Percentiles rank a stretch among this genome's conserved stretches.
Evolutionary conservation across 2,329 filamentous ascomycete species (phyloP).

Genomic region (Leptoxyphium fumago): DNA sequence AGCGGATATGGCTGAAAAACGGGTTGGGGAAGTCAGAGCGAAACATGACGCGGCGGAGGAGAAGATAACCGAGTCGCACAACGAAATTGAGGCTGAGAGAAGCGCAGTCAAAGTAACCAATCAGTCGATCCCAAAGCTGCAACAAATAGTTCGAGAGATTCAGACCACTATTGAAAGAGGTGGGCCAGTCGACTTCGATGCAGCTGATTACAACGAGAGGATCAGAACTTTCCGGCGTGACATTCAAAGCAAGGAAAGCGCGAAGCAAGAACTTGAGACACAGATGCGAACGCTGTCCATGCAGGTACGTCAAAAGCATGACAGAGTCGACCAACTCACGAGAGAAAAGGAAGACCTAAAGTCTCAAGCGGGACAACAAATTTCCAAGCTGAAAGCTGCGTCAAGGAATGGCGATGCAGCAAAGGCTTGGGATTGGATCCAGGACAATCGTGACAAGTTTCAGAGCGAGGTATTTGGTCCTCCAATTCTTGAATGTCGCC

Average conservation of each 20-base stretch:
- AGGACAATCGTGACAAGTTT: constrained; percentile 53
- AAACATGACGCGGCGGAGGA: constrained; percentile 25
- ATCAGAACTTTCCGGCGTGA: constrained; percentile 44
- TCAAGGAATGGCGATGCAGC: constrained; percentile 45
- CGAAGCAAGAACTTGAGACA: constrained; percentile 28
- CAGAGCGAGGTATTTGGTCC: constrained; percentile 67
- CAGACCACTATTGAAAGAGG: constrained; percentile 48
- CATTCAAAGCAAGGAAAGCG: constrained; percentile 30
- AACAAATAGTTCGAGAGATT: constrained; percentile 44
- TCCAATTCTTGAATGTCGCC: constrained; percentile 62
- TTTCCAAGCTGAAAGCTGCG: constrained; percentile 45
- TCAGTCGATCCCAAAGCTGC: constrained; percentile 13
- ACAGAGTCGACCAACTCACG: constrained; percentile 28
- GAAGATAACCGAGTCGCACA: constrained; percentile 20
- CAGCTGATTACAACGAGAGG: constrained; percentile 53
- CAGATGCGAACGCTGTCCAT: constrained; percentile 18
- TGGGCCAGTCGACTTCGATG: constrained; percentile 49
- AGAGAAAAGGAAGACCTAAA: constrained; percentile 45
- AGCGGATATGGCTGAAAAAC: constrained; percentile 40
- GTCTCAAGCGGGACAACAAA: constrained; percentile 61
- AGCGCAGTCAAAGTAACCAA: constrained; percentile 27
- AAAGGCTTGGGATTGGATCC: constrained; percentile 68
- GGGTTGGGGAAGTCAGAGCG: constrained; percentile 25
- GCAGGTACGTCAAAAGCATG: constrained; percentile 22
- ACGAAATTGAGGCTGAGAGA: constrained; percentile 25